Base-by-base conservation (phyloP, 2,329 filamentous ascomycete species). In the Fusarium sarcochroum region DNA sequence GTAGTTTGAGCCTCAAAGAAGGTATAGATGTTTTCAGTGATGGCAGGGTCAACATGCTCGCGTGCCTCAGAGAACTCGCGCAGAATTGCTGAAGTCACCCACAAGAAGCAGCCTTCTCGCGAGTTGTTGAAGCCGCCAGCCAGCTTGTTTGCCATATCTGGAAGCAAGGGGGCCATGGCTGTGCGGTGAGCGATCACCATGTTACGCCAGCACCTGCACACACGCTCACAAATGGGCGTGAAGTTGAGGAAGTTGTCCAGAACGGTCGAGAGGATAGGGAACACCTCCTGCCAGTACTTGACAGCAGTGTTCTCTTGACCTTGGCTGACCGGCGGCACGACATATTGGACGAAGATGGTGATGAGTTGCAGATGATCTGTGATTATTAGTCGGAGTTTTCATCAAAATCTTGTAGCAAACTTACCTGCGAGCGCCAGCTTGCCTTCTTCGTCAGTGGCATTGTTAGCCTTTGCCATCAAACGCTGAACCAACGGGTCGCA, bases 181-280 rank as follows among this genome's bases (percentile, higher is more conserved):
- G 91, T 96, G 69, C 96, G 89, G 80, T 98, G 98, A 0, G 94
- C 97, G 61, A 98, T 93, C 38, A 99, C 89, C 93, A 98, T 98
- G 78, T 95, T 92, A 67, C 97, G 89, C 94, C 95, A 99, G 84
- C 93, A 98, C 66, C 95, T 89, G 80, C 95, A 98, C 25, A 99
- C 89, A 41, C 95, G 88, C 83, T 99, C 96, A 69, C 97, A 91
- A 61, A 99, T 97, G 5, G 96, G 95, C 15, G 90, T 86, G 72
- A 94, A 98, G 72, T 87, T 84, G 65, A 94, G 88, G 77, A 98
- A 99, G 76, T 91, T 95, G 74, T 97, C 92, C 56, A 97, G 86
- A 63, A 99, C 92, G 9, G 92, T 93, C 10, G 93, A 90, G 61
- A 98, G 85, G 38, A 98, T 89, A 1, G 93, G 93, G 78, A 98